phyloP scores from a whole-genome alignment of 495 filamentous ascomycete species.

The Penicillium cosmopolitanum region DNA sequence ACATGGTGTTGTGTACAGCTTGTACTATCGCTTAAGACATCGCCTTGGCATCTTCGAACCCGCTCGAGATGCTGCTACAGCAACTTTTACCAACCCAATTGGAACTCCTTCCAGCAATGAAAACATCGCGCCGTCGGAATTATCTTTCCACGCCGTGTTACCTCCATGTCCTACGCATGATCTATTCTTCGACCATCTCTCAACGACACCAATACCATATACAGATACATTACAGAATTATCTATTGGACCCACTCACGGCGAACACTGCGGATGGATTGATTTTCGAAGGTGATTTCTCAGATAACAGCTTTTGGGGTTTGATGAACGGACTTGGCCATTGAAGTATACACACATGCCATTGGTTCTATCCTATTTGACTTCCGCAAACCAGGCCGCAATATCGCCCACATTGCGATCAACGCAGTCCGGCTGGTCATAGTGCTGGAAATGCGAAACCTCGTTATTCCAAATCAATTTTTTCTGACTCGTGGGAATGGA shows the following conservation, averaged over 20 bases:
- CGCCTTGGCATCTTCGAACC: conserved; percentile 15
- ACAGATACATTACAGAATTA: conserved; percentile 25
- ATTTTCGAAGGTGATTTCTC: conserved; percentile 55
- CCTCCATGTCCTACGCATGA: conserved; percentile 60
- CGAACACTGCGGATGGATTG: conserved; percentile 19
- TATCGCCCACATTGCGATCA: conserved; percentile 28
- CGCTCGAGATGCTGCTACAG: conserved; percentile 11
- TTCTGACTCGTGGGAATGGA: conserved; percentile 27
- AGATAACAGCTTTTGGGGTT: conserved; percentile 38
- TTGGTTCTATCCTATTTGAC: conserved; percentile 15
- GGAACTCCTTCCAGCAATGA: conserved; percentile 3
- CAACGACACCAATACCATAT: background rate
- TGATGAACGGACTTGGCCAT: conserved; percentile 13
- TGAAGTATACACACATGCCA: conserved; percentile 6
- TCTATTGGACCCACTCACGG: conserved; percentile 19
- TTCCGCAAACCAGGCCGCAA: conserved; percentile 27
- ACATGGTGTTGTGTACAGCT: conserved; percentile 46
- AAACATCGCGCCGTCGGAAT: conserved; percentile 16
- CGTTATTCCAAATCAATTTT: conserved; percentile 30
- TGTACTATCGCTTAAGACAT: conserved; percentile 10
- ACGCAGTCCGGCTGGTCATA: conserved; percentile 30
- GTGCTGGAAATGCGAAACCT: conserved; percentile 30
- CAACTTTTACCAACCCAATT: conserved; percentile 10
- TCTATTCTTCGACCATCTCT: conserved; percentile 54
- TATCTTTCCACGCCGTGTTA: conserved; percentile 46